These are phyloP conservation scores for Leptographium radiaticola DNA, from an alignment of 2,329 filamentous ascomycete genomes.

Conservation along the genomic window DNA sequence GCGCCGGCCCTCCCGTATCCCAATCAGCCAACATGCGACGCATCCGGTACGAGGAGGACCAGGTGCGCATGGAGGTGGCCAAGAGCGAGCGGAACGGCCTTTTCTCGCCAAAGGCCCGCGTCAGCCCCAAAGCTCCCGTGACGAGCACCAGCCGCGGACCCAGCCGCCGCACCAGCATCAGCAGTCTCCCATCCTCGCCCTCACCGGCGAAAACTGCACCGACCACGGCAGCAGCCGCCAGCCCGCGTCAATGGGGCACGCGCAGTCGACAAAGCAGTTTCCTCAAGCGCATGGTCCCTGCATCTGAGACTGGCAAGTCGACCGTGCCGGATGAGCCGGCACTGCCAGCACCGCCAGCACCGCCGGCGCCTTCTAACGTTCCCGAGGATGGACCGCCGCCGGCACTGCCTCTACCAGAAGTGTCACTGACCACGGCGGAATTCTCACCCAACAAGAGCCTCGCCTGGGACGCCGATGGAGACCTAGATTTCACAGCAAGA, in stretches of 20 bases:
- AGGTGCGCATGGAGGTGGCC: slow-evolving; percentile 13
- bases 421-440: neutral
- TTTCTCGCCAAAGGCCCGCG: slow-evolving; percentile 20
- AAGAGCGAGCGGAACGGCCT: slow-evolving; percentile 17
- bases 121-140: slow-evolving; percentile 23
- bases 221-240: slow-evolving; percentile 7
- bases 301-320: neutral
- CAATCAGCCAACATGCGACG: slow-evolving; percentile 16
- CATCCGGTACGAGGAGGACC: slow-evolving; percentile 16
- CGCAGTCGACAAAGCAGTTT: slow-evolving; percentile 4
- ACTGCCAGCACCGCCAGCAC: neutral
- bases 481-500: slow-evolving; percentile 43
- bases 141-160: slow-evolving; percentile 19
- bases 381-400: neutral
- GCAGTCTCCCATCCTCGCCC: slow-evolving; percentile 15
- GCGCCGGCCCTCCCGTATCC: neutral
- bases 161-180: slow-evolving; percentile 22
- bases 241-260: neutral
- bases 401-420: neutral
- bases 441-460: slow-evolving; percentile 33
- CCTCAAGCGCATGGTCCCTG: slow-evolving; percentile 3
- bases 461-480: slow-evolving; percentile 42
- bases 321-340: neutral
- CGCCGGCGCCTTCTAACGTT: neutral
- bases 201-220: slow-evolving; percentile 10